phyloP scores from a whole-genome alignment of 345 rosid genomes.

The Moringa oleifera region DNA sequence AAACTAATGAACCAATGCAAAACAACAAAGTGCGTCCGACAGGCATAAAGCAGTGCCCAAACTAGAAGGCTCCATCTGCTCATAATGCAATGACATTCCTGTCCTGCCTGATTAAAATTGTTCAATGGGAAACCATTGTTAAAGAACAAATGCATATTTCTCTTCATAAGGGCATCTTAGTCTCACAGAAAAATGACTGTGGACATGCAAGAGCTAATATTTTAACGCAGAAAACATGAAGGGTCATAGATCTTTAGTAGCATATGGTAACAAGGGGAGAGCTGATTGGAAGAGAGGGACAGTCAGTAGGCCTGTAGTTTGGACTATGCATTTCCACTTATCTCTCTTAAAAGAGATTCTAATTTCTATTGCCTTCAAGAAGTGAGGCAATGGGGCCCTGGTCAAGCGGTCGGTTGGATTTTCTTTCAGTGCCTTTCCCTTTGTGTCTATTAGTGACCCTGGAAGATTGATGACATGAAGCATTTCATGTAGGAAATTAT shows the following conservation, averaged over 20 bases:
- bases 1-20: slow-evolving; percentile 15
- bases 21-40: slow-evolving; percentile 30
- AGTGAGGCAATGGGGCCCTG: slow-evolving; percentile 25
- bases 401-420: slow-evolving; percentile 54
- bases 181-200: too few relatives aligned
- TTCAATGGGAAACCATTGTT: not conserved
- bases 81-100: not conserved
- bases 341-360: slow-evolving; percentile 24
- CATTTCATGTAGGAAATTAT: too few relatives aligned
- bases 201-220: too few relatives aligned
- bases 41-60: slow-evolving; percentile 22
- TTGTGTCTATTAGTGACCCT: slow-evolving; percentile 13
- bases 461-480: not conserved
- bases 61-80: slow-evolving; percentile 17
- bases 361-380: not conserved
- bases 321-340: too few relatives aligned
- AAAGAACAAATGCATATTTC: not conserved
- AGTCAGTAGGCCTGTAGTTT: too few relatives aligned
- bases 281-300: too few relatives aligned
- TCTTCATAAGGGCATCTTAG: too few relatives aligned
- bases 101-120: slow-evolving; percentile 1
- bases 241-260: too few relatives aligned
- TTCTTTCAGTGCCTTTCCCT: slow-evolving; percentile 26
- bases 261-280: too few relatives aligned
- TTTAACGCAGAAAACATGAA: too few relatives aligned